Percentiles rank a stretch among this genome's conserved stretches.
Evolutionary conservation across 805 yeast genomes (phyloP).

Genomic region (Wickerhamomyces alni): DNA sequence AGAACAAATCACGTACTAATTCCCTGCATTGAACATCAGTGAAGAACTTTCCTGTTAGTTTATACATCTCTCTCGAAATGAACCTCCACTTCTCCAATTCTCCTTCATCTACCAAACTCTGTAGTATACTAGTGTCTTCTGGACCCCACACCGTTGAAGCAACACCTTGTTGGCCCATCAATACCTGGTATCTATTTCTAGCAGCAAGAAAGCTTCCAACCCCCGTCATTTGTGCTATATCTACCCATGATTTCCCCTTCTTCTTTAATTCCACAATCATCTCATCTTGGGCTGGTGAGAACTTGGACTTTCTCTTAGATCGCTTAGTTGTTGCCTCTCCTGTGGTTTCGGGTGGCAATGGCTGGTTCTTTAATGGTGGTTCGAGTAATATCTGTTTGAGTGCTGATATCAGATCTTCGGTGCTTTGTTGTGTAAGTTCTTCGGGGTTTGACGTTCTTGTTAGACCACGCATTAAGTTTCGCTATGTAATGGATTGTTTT

Average conservation of each 20-base stretch:
- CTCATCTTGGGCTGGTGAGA: slow-evolving; percentile 61
- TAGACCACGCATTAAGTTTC: too few relatives aligned
- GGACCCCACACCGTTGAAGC: slow-evolving; percentile 58
- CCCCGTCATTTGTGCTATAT: slow-evolving; percentile 58
- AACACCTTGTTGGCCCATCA: slow-evolving; percentile 80
- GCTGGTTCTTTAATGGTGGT: slow-evolving; percentile 16
- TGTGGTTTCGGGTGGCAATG: slow-evolving; percentile 37
- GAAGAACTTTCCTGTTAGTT: slow-evolving; percentile 41
- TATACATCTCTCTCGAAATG: slow-evolving; percentile 55
- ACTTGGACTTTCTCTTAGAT: slow-evolving; percentile 60
- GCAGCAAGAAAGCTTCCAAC: slow-evolving; percentile 70
- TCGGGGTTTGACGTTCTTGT: neutral
- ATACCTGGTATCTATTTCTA: slow-evolving; percentile 70
- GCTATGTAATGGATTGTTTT: too few relatives aligned
- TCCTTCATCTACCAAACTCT: slow-evolving; percentile 55
- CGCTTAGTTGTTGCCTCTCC: slow-evolving; percentile 40
- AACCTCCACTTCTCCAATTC: slow-evolving; percentile 66
- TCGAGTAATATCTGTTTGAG: slow-evolving; percentile 9
- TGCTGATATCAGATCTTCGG: slow-evolving; percentile 4
- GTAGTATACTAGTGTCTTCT: slow-evolving; percentile 47
- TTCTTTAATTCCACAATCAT: slow-evolving; percentile 55
- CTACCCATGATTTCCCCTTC: slow-evolving; percentile 65
- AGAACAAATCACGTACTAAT: slow-evolving; percentile 45
- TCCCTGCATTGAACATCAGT: slow-evolving; percentile 51
- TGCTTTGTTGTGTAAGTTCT: neutral